A percentile compares a stretch with the other conserved stretches of the same genome.
phyloP scores from a whole-genome alignment of 1,139 yeast genomes.

The Waltiozyma sp. region DNA sequence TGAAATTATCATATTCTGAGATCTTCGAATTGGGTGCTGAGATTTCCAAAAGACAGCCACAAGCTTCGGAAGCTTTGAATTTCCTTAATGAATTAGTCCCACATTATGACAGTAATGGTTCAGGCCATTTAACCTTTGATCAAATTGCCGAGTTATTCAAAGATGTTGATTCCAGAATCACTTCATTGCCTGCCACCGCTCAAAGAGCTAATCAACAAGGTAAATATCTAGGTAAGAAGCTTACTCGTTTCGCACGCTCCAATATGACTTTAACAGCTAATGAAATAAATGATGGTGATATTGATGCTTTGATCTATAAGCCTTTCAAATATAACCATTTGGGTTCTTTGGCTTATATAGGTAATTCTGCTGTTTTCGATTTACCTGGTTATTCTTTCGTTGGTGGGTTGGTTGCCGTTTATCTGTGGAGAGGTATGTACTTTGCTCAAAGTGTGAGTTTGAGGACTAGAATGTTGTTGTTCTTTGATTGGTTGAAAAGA shows the following conservation, averaged over 20 bases:
- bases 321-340: constrained; percentile 49
- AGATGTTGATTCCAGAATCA: constrained; percentile 47
- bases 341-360: constrained; percentile 53
- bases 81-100: constrained; percentile 38
- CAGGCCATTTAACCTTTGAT: constrained; percentile 37
- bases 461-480: constrained; percentile 45
- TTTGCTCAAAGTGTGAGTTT: constrained; percentile 52
- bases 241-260: constrained; percentile 36
- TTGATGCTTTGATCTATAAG: constrained; percentile 40
- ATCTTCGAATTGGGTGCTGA: constrained; percentile 33
- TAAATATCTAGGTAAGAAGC: constrained; percentile 43
- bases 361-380: constrained; percentile 57
- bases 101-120: constrained; percentile 33
- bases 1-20: constrained; percentile 34
- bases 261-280: constrained; percentile 27
- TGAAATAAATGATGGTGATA: constrained; percentile 35
- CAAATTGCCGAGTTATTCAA: constrained; percentile 37
- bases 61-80: constrained; percentile 43
- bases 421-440: constrained; percentile 56
- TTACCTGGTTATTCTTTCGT: constrained; percentile 43
- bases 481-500: constrained; percentile 55
- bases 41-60: constrained; percentile 41
- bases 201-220: constrained; percentile 64
- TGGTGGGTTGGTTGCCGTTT: constrained; percentile 55
- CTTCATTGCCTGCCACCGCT: constrained; percentile 59